Conservation (phyloP, 2,329 filamentous ascomycete species). For the Xylaria sp. region DNA sequence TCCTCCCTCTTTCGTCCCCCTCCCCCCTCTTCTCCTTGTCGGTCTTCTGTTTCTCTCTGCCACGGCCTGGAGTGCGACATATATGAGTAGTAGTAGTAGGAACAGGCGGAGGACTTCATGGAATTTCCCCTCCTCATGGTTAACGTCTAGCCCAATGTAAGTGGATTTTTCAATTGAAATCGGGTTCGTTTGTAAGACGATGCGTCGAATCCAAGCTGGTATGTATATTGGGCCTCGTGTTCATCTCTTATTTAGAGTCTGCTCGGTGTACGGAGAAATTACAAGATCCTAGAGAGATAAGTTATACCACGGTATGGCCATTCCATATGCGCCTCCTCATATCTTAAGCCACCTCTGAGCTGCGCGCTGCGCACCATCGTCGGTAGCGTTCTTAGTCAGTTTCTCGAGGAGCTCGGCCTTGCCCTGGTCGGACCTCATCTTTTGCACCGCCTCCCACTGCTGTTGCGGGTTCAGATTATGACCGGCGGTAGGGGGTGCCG, state of each 20-base stretch:
- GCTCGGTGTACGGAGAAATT: background rate
- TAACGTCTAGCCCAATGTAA: background rate
- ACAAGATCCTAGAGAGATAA: too few relatives aligned
- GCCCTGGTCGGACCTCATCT: constrained; percentile 57
- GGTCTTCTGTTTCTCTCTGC: background rate
- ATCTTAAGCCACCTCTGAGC: constrained; percentile 54
- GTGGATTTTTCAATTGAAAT: background rate
- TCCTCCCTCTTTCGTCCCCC: too few relatives aligned
- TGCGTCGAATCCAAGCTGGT: too few relatives aligned
- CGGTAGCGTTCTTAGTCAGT: constrained; percentile 53
- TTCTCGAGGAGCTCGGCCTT: constrained; percentile 57
- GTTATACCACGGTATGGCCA: background rate
- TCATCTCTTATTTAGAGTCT: background rate
- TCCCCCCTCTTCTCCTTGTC: background rate
- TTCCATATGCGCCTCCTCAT: constrained; percentile 36
- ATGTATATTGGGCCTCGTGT: background rate
- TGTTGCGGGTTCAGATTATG: constrained; percentile 59
- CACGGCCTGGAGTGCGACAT: background rate
- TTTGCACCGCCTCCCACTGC: constrained; percentile 61
- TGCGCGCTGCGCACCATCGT: constrained; percentile 53
- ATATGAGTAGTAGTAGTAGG: background rate
- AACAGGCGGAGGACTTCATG: background rate
- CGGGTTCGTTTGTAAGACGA: background rate
- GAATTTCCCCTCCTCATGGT: background rate
- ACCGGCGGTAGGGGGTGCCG: constrained; percentile 50